A percentile compares a stretch with the other conserved stretches of the same genome.
Conservation (phyloP, 2,329 filamentous ascomycete genomes). For the Aureobasidium mangrovei region DNA sequence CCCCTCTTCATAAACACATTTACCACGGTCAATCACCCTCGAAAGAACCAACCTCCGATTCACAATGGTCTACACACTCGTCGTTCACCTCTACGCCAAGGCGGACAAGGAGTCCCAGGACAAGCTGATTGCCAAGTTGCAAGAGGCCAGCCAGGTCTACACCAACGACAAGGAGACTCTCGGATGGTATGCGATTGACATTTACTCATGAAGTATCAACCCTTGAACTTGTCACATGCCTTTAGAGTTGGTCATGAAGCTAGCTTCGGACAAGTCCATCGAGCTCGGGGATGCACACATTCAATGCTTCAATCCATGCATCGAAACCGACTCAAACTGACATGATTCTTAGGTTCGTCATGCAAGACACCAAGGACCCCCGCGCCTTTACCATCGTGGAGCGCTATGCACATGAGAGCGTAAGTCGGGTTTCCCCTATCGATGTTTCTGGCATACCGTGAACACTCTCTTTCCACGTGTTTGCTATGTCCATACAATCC, state of each 20-base stretch:
- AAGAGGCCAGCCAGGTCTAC: constrained; percentile 66
- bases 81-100: constrained; percentile 63
- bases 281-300: too few relatives aligned
- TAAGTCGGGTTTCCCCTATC: constrained; percentile 29
- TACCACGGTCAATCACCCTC: not conserved
- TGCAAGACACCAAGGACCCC: constrained; percentile 62
- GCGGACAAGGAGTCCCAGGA: constrained; percentile 53
- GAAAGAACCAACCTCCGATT: not conserved
- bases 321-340: not conserved
- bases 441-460: constrained; percentile 14
- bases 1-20: not conserved
- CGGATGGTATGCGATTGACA: constrained; percentile 23
- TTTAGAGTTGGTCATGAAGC: too few relatives aligned
- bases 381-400: constrained; percentile 69
- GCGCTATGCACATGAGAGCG: constrained; percentile 58
- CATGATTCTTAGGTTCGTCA: constrained; percentile 54
- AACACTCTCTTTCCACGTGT: constrained; percentile 4
- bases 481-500: not conserved
- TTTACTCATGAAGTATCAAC: not conserved
- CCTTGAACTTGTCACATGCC: too few relatives aligned
- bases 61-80: constrained; percentile 60
- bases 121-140: constrained; percentile 62
- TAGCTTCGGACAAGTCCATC: too few relatives aligned
- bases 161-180: constrained; percentile 59
- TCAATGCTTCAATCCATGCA: too few relatives aligned